A percentile compares a stretch with the other conserved stretches of the same genome.
Evolutionary conservation across 2,329 filamentous ascomycete species (phyloP).

Genomic region (Ceratocystis huliohia): DNA sequence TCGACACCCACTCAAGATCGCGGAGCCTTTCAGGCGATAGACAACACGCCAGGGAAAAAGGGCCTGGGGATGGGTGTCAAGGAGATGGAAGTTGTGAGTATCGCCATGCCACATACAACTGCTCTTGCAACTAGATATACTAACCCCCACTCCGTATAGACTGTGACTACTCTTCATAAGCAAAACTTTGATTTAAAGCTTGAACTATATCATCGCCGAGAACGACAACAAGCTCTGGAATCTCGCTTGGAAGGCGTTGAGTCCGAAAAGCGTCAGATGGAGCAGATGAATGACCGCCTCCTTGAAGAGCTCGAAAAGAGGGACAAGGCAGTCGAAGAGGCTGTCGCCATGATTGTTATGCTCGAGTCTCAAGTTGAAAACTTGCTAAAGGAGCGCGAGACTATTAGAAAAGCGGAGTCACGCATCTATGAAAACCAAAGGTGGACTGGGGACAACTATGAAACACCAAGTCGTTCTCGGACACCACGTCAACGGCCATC

Average conservation of each 20-base stretch:
- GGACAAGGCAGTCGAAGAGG: constrained; percentile 58
- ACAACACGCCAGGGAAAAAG: constrained; percentile 34
- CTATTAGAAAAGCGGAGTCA: constrained; percentile 39
- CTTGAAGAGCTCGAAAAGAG: constrained; percentile 50
- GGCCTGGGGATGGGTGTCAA: constrained; percentile 43
- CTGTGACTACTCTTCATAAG: constrained; percentile 56
- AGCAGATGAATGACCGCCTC: constrained; percentile 46
- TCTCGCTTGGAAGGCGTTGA: constrained; percentile 44
- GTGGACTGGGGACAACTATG: constrained; percentile 16
- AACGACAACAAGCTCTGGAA: constrained; percentile 49
- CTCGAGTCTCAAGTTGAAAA: constrained; percentile 49
- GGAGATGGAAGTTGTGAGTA: constrained; percentile 52
- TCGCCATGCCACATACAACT: background rate
- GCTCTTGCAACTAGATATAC: background rate
- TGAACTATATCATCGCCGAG: constrained; percentile 55
- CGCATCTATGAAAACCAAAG: constrained; percentile 19
- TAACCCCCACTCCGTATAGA: constrained; percentile 30
- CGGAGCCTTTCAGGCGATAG: constrained; percentile 22
- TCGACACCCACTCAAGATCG: constrained; percentile 16
- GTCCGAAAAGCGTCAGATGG: constrained; percentile 39
- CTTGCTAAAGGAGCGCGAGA: constrained; percentile 40
- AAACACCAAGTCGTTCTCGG: constrained; percentile 12
- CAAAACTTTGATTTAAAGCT: constrained; percentile 68
- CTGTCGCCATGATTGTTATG: constrained; percentile 54
- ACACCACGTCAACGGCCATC: constrained; percentile 9